These are phyloP conservation scores for Mikania micrantha DNA, from an alignment of 129 eudicot genomes.

Conservation along the genomic window DNA sequence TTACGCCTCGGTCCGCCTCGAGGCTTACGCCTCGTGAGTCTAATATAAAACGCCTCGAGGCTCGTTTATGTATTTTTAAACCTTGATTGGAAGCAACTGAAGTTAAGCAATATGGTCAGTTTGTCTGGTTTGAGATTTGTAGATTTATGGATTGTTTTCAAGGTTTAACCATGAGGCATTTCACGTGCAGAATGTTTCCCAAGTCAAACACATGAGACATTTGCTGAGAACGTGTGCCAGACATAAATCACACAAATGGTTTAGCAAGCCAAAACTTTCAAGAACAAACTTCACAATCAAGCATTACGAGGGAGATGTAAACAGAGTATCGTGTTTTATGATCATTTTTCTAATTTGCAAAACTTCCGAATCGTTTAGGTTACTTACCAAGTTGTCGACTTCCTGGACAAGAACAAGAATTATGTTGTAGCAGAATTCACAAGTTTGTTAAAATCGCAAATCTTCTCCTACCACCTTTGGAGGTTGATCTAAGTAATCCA, in stretches of 20 bases:
- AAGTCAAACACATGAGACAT: constrained; percentile 97
- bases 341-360: constrained; percentile 8
- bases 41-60: too few species aligned
- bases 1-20: too few species aligned
- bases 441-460: constrained; percentile 73
- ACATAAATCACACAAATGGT: constrained; percentile 82
- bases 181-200: constrained; percentile 99
- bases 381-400: constrained; percentile 87
- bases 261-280: constrained; percentile 97
- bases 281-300: constrained; percentile 86
- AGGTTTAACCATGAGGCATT: too few species aligned
- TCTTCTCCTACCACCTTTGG: constrained; percentile 80
- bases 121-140: too few species aligned
- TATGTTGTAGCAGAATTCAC: constrained; percentile 96
- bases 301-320: constrained; percentile 98
- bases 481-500: constrained; percentile 87
- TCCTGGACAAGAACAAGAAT: constrained; percentile 95
- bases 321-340: background rate
- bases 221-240: constrained; percentile 97
- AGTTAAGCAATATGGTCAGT: too few species aligned
- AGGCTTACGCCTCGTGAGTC: too few species aligned
- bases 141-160: too few species aligned
- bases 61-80: too few species aligned
- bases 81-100: too few species aligned
- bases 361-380: constrained; percentile 55